Base-by-base conservation (phyloP, 148 eudicot species). In the Salicornia ramosissima region DNA sequence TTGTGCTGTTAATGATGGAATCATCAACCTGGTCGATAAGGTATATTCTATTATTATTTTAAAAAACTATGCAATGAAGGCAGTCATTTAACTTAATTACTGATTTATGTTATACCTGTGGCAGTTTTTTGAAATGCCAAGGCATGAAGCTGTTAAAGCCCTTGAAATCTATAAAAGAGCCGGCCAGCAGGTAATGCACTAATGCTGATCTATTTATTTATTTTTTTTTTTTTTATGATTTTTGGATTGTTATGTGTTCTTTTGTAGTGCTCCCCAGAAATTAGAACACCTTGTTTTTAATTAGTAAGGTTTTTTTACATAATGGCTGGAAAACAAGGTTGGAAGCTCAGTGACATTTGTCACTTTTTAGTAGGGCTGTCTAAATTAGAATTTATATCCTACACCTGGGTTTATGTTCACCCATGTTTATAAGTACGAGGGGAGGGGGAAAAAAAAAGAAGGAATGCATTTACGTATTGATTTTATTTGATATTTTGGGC, bases 51-150 rank as follows among this genome's bases (percentile, higher is more conserved):
- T n/a, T 12, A 51, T n/a, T 39, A 39, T 67, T 75, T 5, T 14
- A 1, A 11, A 21, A 28, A 13, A n/a, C 34, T 25, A 31, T 13
- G 10, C 40, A 29, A 6, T 0, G 10, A 21, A 39, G 56, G 30
- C 11, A 21, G 7, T 49, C 19, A 15, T 26, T 2, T 50, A 10
- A 13, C 11, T 19, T 40, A 40, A 16, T 45, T 28, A 55, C 40
- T 77, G 59, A 54, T 50, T 47, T 40, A 45, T 28, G 10, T 33
- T 53, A 40, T 5, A 65, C 15, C 76, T 71, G 22, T 65, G 80
- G 64, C 87, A 94, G 99, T 94, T 94, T 82, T 94, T 94, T 80
- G 99, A 94, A 82, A 91, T 94, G 99, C 96, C 99, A 74, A 88
- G 97, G 74, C 99, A 94, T 74, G 99, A 94, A 83, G 99, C 99